These are phyloP conservation scores for Carex scoparia DNA, from an alignment of 176 grass and related monocot genomes.

Conservation along the genomic window DNA sequence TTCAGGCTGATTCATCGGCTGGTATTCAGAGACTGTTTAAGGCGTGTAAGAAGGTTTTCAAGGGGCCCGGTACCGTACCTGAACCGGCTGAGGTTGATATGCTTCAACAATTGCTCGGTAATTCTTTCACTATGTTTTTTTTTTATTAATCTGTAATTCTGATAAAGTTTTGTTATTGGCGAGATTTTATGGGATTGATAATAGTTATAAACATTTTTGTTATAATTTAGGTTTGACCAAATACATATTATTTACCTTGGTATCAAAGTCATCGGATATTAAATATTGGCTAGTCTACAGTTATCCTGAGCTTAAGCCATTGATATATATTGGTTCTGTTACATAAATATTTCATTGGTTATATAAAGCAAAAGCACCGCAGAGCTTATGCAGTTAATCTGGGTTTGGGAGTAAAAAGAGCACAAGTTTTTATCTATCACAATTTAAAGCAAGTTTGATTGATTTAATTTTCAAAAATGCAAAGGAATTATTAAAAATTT, in stretches of 20 bases:
- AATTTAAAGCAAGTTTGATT: background rate
- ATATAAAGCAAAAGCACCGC: background rate
- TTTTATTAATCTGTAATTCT: background rate
- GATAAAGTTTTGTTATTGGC: background rate
- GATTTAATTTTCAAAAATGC: background rate
- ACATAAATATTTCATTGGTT: background rate
- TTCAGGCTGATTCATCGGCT: constrained; percentile 35
- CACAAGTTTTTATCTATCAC: background rate
- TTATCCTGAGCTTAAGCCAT: background rate
- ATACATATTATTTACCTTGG: background rate
- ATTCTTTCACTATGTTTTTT: background rate
- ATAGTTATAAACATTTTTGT: background rate
- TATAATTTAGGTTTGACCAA: background rate
- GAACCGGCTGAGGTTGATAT: constrained; percentile 42
- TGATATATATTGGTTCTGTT: too few relatives aligned
- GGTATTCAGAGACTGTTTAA: constrained; percentile 67
- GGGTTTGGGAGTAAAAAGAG: background rate
- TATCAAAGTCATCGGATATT: background rate
- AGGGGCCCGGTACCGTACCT: constrained; percentile 64
- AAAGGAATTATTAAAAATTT: background rate
- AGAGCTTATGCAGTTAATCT: background rate
- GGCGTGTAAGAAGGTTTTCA: constrained; percentile 73
- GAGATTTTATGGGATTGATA: background rate
- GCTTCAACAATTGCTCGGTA: constrained; percentile 63
- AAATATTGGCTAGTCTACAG: background rate